A percentile compares a stretch with the other conserved stretches of the same genome.
Evolutionary conservation across 305 asterid genomes (phyloP).

Genomic region (Striga hermonthica): DNA sequence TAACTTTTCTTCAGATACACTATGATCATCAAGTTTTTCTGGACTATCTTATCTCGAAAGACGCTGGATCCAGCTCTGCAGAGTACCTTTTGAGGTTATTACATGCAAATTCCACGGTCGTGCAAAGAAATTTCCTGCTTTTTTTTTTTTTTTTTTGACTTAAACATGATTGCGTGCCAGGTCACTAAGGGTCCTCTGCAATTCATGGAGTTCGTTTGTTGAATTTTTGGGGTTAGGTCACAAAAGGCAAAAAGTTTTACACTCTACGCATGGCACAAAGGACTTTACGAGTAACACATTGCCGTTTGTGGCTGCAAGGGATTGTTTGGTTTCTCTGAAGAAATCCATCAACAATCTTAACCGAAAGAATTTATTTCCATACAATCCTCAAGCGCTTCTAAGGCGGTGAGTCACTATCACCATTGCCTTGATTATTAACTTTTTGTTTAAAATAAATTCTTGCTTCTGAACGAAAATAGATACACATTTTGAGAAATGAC

Average conservation of each 20-base stretch:
- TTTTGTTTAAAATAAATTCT: background rate
- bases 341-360: slow-evolving; percentile 59
- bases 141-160: slow-evolving; percentile 14
- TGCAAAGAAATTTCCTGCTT: slow-evolving; percentile 2
- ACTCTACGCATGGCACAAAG: slow-evolving; percentile 23
- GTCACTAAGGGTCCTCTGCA: slow-evolving; percentile 66
- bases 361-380: slow-evolving; percentile 74
- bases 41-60: slow-evolving; percentile 92
- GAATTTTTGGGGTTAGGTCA: slow-evolving; percentile 52
- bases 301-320: slow-evolving; percentile 54
- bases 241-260: slow-evolving; percentile 47
- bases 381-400: slow-evolving; percentile 75
- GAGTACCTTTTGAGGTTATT: slow-evolving; percentile 81
- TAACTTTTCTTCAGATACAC: slow-evolving; percentile 45
- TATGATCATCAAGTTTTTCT: slow-evolving; percentile 98
- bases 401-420: slow-evolving; percentile 52
- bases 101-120: slow-evolving; percentile 14
- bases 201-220: slow-evolving; percentile 62
- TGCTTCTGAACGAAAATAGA: background rate
- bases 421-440: slow-evolving; percentile 8
- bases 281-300: slow-evolving; percentile 24
- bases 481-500: background rate
- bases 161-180: slow-evolving; percentile 37
- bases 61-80: slow-evolving; percentile 75
- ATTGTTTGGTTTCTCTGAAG: slow-evolving; percentile 66